These are phyloP conservation scores for Trametes elegans DNA, from an alignment of 768 basidiomycete genomes.

Conservation along the genomic window DNA sequence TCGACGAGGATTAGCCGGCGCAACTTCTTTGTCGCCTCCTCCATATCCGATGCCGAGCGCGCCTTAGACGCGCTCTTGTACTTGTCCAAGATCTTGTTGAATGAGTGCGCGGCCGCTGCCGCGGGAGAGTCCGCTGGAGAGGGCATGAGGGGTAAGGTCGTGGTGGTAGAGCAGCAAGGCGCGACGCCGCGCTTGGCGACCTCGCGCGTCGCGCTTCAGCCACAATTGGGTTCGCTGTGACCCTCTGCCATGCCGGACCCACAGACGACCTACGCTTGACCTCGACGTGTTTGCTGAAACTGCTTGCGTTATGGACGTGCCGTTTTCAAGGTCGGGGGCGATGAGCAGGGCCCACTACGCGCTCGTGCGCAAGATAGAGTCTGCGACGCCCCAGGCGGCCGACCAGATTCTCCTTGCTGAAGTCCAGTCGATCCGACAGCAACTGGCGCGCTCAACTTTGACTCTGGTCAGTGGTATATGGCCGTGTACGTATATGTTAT, in stretches of 20 bases:
- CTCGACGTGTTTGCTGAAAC: background rate
- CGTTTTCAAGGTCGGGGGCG: conserved; percentile 78
- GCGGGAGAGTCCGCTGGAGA: conserved; percentile 26
- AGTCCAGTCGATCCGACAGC: conserved; percentile 52
- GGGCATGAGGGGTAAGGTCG: conserved; percentile 13
- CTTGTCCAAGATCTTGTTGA: conserved; percentile 77
- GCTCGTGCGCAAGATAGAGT: conserved; percentile 72
- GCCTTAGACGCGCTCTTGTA: conserved; percentile 64
- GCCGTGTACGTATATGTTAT: background rate
- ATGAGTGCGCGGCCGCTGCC: conserved; percentile 59
- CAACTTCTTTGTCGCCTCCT: conserved; percentile 84
- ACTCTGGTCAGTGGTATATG: conserved; percentile 48
- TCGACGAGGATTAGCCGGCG: conserved; percentile 87
- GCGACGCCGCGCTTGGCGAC: conserved; percentile 7
- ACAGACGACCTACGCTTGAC: background rate
- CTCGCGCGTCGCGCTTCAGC: conserved; percentile 4
- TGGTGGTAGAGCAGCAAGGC: background rate
- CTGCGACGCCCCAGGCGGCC: conserved; percentile 55
- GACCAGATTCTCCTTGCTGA: conserved; percentile 62
- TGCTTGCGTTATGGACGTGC: conserved; percentile 58
- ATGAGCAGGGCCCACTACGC: conserved; percentile 72
- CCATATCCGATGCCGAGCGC: conserved; percentile 60
- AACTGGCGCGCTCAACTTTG: conserved; percentile 48
- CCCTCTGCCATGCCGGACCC: background rate
- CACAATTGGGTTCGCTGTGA: conserved; percentile 1